Base-by-base conservation (phyloP, 345 rosid species). In the Lagerstroemia speciosa region DNA sequence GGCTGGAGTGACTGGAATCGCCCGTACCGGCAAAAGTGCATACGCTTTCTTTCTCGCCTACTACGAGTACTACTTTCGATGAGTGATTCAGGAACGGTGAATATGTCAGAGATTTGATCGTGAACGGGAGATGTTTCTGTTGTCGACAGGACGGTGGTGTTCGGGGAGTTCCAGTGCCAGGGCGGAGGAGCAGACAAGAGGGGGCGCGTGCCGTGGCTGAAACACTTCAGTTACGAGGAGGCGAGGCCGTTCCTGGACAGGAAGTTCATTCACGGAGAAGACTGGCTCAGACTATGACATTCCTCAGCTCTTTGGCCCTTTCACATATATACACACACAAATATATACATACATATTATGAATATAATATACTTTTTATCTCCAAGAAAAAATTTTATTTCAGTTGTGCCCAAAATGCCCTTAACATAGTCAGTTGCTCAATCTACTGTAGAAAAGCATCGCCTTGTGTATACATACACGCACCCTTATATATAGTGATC, bases 1-100 rank as follows among this genome's bases (percentile, higher is more conserved):
- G 93, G 97, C 62, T 94, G 99, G 99, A 89, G 84, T 61, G 95
- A 94, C 80, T 94, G 99, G 97, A 71, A 78, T 70, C 17, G 58
- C 37, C 78, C 86, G 10, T 31, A 53, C 64, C 84, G 96, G 71
- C 89, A 80, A 68, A 86, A 76, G 96, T 91, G 75, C n/a, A 34
- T 8, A 24, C 19, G 33, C 52, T 15, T 38, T 45, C 33, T 22
- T 70, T 22, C 40, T 19, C 30, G 12, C 6, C 43, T 19, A 2
- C 27, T 40, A n/a, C n/a, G n/a, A n/a, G n/a, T n/a, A n/a, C n/a
- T 27, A 31, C 20, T 22, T 66, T 7, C 32, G 12, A 40, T 26
- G 36, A 12, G 6, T 62, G 36, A 19, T 8, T 62, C 6, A 62
- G 8, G 8, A 29, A 24, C 31, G 20, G 5, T 5, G 6, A 58